These are phyloP conservation scores for Colletotrichum melonis DNA, from an alignment of 2,329 filamentous ascomycete genomes.

Conservation along the genomic window DNA sequence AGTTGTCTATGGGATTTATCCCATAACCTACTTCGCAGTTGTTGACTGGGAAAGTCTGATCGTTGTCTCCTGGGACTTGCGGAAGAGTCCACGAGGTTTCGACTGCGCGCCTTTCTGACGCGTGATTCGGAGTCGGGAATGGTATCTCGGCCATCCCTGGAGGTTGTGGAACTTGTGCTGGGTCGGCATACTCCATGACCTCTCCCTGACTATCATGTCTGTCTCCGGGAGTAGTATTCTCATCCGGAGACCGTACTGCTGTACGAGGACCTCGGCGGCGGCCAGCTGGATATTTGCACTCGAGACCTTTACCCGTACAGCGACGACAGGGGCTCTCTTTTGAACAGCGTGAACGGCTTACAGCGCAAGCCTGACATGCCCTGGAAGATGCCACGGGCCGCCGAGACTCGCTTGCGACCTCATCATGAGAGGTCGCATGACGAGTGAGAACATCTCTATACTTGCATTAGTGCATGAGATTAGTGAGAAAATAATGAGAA, in stretches of 20 bases:
- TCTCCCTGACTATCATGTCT: no score
- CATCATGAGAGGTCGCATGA: slow-evolving; percentile 19
- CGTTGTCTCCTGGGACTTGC: background rate
- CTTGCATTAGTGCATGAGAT: background rate
- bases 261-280: slow-evolving; percentile 6
- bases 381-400: background rate
- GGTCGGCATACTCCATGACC: no score
- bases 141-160: no score
- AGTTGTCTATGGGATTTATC: background rate
- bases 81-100: background rate
- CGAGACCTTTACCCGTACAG: slow-evolving; percentile 9
- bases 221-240: background rate
- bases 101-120: background rate
- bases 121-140: no score
- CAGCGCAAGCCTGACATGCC: slow-evolving; percentile 33
- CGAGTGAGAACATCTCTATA: slow-evolving; percentile 24
- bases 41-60: background rate
- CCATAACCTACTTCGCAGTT: background rate
- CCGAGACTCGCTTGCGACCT: background rate
- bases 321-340: slow-evolving; percentile 28
- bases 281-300: slow-evolving; percentile 29
- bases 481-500: background rate
- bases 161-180: background rate
- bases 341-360: slow-evolving; percentile 30
- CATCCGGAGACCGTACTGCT: background rate